A percentile compares a stretch with the other conserved stretches of the same genome.
These are phyloP conservation scores for Rhinocladiella mackenziei DNA, from an alignment of 2,329 filamentous ascomycete species.

Conservation along the genomic window DNA sequence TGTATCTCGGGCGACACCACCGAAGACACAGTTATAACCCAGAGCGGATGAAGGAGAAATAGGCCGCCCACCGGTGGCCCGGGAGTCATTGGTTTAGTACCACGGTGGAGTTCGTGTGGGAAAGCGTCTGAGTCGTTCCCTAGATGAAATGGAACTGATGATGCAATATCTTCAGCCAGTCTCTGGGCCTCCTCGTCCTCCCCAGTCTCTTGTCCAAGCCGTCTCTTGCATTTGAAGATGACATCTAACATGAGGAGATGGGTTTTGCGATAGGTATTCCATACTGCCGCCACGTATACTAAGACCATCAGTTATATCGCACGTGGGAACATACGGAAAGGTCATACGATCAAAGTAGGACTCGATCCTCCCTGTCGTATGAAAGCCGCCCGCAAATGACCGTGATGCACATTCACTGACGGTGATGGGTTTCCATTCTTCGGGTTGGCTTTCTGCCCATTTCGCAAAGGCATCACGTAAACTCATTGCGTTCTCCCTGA, in stretches of 20 bases:
- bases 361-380: conserved; percentile 11
- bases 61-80: conserved; percentile 29
- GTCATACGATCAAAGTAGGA: conserved; percentile 16
- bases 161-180: conserved; percentile 3
- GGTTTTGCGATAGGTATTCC: conserved; percentile 23
- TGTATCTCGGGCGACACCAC: conserved; percentile 18
- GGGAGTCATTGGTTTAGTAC: neutral
- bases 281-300: conserved; percentile 20
- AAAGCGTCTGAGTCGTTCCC: neutral
- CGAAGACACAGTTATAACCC: conserved; percentile 21
- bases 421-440: conserved; percentile 5
- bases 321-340: neutral
- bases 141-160: conserved; percentile 20
- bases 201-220: neutral
- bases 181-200: neutral
- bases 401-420: neutral
- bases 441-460: conserved; percentile 3
- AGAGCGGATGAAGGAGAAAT: conserved; percentile 31
- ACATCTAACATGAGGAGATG: conserved; percentile 15
- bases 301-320: neutral
- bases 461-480: neutral
- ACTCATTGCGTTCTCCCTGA: conserved; percentile 1
- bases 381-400: neutral
- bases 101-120: neutral
- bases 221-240: conserved; percentile 3